phyloP scores from a whole-genome alignment of 2,329 filamentous ascomycete genomes.

The Pseudogymnoascus destructans region DNA sequence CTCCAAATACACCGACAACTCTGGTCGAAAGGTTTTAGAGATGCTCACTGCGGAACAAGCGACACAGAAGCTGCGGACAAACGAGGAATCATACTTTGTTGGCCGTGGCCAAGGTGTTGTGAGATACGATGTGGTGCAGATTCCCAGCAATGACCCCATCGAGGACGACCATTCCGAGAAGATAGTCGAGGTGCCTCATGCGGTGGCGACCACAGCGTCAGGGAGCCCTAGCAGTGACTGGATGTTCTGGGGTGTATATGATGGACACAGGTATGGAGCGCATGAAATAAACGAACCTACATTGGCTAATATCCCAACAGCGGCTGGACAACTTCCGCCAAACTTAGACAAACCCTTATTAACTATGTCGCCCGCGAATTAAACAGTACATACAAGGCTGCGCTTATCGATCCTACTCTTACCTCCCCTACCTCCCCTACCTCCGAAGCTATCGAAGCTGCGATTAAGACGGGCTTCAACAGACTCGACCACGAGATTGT shows the following conservation, averaged over 20 bases:
- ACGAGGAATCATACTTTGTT: slow-evolving; percentile 84
- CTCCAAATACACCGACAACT: slow-evolving; percentile 75
- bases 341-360: slow-evolving; percentile 83
- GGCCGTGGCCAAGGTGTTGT: slow-evolving; percentile 83
- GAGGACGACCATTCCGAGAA: slow-evolving; percentile 98
- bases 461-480: slow-evolving; percentile 85
- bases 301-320: slow-evolving; percentile 33
- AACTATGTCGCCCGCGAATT: slow-evolving; percentile 86
- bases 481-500: slow-evolving; percentile 89
- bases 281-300: neutral
- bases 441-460: slow-evolving; percentile 69
- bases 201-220: slow-evolving; percentile 31
- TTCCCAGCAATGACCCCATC: slow-evolving; percentile 93
- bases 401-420: slow-evolving; percentile 40
- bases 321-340: slow-evolving; percentile 96
- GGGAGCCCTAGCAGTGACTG: slow-evolving; percentile 60
- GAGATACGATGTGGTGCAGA: slow-evolving; percentile 85
- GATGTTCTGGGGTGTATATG: slow-evolving; percentile 99
- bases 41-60: slow-evolving; percentile 96
- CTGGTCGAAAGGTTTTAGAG: slow-evolving; percentile 75
- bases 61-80: slow-evolving; percentile 73
- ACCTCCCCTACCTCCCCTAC: slow-evolving; percentile 58
- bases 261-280: slow-evolving; percentile 71
- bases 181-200: slow-evolving; percentile 76
- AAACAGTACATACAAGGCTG: slow-evolving; percentile 78